Conservation (phyloP, 148 eudicot genomes). For the Linanthus parryae region DNA sequence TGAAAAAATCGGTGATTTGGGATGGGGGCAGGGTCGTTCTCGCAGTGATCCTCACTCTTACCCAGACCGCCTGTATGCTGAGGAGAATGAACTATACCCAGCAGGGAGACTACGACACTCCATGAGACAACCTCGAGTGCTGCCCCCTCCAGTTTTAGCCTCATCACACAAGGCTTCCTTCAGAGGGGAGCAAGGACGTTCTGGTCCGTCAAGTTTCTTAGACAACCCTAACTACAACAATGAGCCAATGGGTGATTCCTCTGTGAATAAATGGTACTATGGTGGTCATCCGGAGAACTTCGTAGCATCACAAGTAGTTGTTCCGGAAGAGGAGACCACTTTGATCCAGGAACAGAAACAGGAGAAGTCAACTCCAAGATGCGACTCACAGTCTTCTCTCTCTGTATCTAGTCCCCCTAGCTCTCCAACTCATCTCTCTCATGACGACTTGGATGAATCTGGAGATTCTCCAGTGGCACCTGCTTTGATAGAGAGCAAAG, state of each 20-base stretch:
- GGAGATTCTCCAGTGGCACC: slow-evolving; percentile 48
- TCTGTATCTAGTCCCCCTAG: slow-evolving; percentile 91
- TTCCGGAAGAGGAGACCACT: slow-evolving; percentile 26
- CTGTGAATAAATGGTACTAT: slow-evolving; percentile 27
- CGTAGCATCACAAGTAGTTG: slow-evolving; percentile 34
- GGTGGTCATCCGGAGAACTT: slow-evolving; percentile 30
- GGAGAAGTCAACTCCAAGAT: slow-evolving; percentile 34
- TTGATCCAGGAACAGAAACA: slow-evolving; percentile 34
- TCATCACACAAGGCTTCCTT: slow-evolving; percentile 41
- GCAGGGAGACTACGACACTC: slow-evolving; percentile 82
- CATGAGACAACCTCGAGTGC: slow-evolving; percentile 86
- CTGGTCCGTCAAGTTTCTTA: slow-evolving; percentile 45
- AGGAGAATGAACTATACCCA: slow-evolving; percentile 58
- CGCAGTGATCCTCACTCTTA: slow-evolving; percentile 38
- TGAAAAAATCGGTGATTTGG: slow-evolving; percentile 56
- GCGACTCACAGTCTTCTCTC: slow-evolving; percentile 87
- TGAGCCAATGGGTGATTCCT: slow-evolving; percentile 31
- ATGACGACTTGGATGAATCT: slow-evolving; percentile 86
- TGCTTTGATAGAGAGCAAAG: slow-evolving; percentile 34
- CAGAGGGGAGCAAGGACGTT: slow-evolving; percentile 42
- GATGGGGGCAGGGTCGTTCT: slow-evolving; percentile 55
- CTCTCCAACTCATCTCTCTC: slow-evolving; percentile 83
- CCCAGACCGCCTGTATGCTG: slow-evolving; percentile 52
- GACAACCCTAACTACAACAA: slow-evolving; percentile 28
- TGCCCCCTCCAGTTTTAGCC: slow-evolving; percentile 76